Conservation (phyloP, 495 filamentous ascomycete genomes). For the Paragyromitra xinjiangensis region DNA sequence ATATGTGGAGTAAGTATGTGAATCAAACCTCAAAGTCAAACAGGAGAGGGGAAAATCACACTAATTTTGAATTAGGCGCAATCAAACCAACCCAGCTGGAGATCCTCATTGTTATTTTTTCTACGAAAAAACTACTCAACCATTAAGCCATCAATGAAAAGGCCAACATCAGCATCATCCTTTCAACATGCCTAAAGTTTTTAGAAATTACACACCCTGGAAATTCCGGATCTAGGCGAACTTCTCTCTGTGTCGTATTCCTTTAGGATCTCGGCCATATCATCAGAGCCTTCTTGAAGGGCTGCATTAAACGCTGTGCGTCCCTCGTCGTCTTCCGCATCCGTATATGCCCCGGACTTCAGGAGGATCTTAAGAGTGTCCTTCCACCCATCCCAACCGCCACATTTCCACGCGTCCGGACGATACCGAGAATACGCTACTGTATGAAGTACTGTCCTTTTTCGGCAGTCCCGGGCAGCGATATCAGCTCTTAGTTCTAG, state of each 20-base stretch:
- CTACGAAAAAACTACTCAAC: not conserved
- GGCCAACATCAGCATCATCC: not conserved
- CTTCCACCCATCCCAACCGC: constrained; percentile 8
- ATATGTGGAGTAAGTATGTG: not conserved
- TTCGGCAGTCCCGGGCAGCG: not conserved
- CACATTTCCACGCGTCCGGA: not conserved
- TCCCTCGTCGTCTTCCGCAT: not conserved
- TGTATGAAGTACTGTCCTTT: constrained; percentile 27
- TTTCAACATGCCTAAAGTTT: not conserved
- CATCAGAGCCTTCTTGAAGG: not conserved
- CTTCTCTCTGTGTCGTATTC: not conserved
- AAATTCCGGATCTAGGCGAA: not conserved
- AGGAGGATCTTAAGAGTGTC: constrained; percentile 5
- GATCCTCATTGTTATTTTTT: not conserved
- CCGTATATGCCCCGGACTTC: constrained; percentile 1
- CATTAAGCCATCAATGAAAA: not conserved
- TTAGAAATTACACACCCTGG: not conserved
- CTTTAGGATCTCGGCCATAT: constrained; percentile 6
- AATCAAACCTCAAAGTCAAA: not conserved
- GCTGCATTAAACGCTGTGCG: constrained; percentile 6
- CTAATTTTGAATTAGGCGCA: not conserved
- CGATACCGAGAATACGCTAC: constrained; percentile 23
- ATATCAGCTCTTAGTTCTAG: constrained; percentile 23
- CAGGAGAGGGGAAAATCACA: not conserved
- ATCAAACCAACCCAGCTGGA: not conserved